Conservation (phyloP, 768 basidiomycete species). For the Krasilnikovozyma curviuscula region DNA sequence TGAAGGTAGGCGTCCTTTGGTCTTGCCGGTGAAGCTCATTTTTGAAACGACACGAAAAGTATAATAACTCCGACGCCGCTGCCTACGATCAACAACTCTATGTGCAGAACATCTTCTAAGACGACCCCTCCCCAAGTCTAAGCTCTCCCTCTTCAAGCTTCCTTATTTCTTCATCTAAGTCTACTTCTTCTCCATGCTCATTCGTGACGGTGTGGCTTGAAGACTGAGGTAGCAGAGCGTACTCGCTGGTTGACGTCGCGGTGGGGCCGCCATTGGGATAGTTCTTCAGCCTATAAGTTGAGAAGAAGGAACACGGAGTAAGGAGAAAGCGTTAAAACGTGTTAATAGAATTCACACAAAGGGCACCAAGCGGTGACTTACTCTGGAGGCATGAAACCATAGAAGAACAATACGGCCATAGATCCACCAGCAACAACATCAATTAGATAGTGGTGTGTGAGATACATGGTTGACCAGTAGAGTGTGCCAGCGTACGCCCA, state of each 20-base stretch:
- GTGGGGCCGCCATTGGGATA: no score
- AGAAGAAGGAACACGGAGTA: neutral
- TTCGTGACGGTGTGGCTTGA: conserved; percentile 10
- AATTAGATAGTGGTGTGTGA: conserved; percentile 65
- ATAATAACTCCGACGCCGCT: no score
- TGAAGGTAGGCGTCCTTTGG: no score
- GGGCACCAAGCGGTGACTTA: conserved; percentile 4
- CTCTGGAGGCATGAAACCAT: conserved; percentile 65
- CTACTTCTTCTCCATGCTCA: conserved; percentile 8
- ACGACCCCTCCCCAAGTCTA: conserved; percentile 1
- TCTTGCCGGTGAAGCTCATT: no score
- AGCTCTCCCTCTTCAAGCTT: conserved; percentile 19
- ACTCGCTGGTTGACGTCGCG: neutral
- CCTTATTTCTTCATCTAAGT: conserved; percentile 24
- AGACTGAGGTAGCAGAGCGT: conserved; percentile 17
- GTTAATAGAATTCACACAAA: neutral
- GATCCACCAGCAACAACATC: conserved; percentile 89
- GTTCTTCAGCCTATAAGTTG: neutral
- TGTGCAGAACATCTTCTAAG: no score
- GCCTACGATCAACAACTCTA: no score
- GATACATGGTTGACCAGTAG: conserved; percentile 47
- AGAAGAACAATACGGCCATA: conserved; percentile 71
- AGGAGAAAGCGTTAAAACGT: neutral
- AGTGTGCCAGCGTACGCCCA: conserved; percentile 72
- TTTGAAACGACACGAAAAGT: no score